phyloP scores from a whole-genome alignment of 306 rosid genomes.

The Vigna nakashimae region DNA sequence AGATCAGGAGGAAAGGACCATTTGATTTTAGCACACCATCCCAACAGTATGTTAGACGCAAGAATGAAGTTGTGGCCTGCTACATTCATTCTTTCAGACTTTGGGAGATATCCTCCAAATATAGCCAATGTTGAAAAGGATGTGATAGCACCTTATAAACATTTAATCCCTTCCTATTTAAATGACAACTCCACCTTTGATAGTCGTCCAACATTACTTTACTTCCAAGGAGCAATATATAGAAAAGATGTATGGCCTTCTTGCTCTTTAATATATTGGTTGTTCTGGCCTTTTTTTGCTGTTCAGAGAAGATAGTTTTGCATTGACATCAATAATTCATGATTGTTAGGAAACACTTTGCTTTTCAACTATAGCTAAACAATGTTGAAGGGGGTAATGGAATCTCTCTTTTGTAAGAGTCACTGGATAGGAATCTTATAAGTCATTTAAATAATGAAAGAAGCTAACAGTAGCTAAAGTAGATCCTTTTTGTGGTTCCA shows the following conservation, averaged over 20 bases:
- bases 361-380: not conserved
- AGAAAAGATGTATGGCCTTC: constrained; percentile 76
- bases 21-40: constrained; percentile 87
- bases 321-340: not conserved
- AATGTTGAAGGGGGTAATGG: not conserved
- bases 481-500: too few species aligned
- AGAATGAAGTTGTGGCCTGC: constrained; percentile 80
- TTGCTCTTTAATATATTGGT: constrained; percentile 30
- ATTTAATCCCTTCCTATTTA: constrained; percentile 57
- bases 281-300: not conserved
- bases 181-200: constrained; percentile 67
- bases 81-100: constrained; percentile 75
- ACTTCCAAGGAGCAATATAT: constrained; percentile 90
- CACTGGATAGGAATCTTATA: too few species aligned
- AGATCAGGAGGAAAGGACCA: constrained; percentile 75
- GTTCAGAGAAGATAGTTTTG: constrained; percentile 3
- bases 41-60: constrained; percentile 74
- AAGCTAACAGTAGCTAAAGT: too few species aligned
- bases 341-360: not conserved
- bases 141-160: constrained; percentile 84
- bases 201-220: constrained; percentile 66
- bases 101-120: constrained; percentile 81
- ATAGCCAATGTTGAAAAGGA: constrained; percentile 83
- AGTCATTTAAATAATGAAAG: too few species aligned
- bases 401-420: not conserved